phyloP scores from a whole-genome alignment of 2,329 filamentous ascomycete species.

The Furcasterigmium sp. region DNA sequence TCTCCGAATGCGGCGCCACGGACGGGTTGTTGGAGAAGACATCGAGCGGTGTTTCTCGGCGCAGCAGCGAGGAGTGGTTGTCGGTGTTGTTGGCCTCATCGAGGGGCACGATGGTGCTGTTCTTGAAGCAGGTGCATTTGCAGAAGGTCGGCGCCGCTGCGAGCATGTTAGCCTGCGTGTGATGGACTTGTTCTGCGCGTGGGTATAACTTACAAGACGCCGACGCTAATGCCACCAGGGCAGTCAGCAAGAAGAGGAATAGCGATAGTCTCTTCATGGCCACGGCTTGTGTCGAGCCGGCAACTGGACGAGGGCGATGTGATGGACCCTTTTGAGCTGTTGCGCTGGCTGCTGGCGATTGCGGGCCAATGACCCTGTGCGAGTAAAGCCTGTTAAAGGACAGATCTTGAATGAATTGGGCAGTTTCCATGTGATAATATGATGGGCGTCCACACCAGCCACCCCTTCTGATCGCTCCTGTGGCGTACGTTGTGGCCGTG shows the following conservation, averaged over 20 bases:
- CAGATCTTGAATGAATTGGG: too few relatives aligned
- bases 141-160: conserved; percentile 59
- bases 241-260: conserved; percentile 28
- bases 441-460: not conserved
- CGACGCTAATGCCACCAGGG: conserved; percentile 25
- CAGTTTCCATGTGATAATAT: too few relatives aligned
- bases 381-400: too few relatives aligned
- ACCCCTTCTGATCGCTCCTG: not conserved
- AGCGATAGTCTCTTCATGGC: conserved; percentile 25
- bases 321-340: too few relatives aligned
- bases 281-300: not conserved
- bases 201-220: conserved; percentile 35
- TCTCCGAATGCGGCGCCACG: conserved; percentile 15
- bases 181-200: not conserved
- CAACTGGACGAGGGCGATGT: not conserved
- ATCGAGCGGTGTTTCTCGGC: too few relatives aligned
- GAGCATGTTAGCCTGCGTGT: not conserved
- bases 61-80: conserved; percentile 19
- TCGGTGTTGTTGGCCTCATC: conserved; percentile 35
- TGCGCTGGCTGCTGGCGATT: too few relatives aligned
- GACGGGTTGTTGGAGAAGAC: conserved; percentile 16
- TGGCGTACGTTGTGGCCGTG: not conserved
- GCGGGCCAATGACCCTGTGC: too few relatives aligned
- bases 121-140: conserved; percentile 67
- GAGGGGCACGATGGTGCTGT: conserved; percentile 62